Evolutionary conservation across 805 yeast genomes (phyloP).

Genomic region (Kuraishia hungarica): DNA sequence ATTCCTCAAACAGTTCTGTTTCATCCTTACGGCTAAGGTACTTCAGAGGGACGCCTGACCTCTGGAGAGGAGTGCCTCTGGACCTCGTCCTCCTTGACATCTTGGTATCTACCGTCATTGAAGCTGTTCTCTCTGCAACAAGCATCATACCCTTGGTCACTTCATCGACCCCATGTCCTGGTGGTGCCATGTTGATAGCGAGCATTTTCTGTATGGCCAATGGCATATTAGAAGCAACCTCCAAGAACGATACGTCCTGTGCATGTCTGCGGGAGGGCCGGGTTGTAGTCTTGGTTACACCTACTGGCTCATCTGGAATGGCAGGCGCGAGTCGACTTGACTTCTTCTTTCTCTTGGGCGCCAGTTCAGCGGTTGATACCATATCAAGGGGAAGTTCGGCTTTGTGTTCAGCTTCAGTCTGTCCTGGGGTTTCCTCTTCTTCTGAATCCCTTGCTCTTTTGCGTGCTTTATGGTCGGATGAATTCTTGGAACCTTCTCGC

Average conservation of each 20-base stretch:
- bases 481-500: no score
- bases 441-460: no score
- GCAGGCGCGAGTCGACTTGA: not conserved
- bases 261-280: not conserved
- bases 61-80: not conserved
- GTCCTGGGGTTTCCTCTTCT: no score
- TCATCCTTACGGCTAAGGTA: not conserved
- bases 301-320: not conserved
- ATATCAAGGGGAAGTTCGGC: not conserved
- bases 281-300: not conserved
- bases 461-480: no score
- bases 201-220: conserved; percentile 5
- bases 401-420: not conserved
- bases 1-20: not conserved
- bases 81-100: not conserved
- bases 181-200: conserved; percentile 12
- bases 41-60: not conserved
- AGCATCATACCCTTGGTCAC: conserved; percentile 3
- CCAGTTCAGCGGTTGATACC: not conserved
- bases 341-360: not conserved
- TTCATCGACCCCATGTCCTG: conserved; percentile 9
- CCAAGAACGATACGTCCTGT: not conserved
- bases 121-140: conserved; percentile 1
- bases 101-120: not conserved
- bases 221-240: conserved; percentile 4